Percentiles rank a stretch among this genome's conserved stretches.
These are phyloP conservation scores for Nymphaea thermarum DNA, from an alignment of 164 flowering plant species.

Conservation along the genomic window DNA sequence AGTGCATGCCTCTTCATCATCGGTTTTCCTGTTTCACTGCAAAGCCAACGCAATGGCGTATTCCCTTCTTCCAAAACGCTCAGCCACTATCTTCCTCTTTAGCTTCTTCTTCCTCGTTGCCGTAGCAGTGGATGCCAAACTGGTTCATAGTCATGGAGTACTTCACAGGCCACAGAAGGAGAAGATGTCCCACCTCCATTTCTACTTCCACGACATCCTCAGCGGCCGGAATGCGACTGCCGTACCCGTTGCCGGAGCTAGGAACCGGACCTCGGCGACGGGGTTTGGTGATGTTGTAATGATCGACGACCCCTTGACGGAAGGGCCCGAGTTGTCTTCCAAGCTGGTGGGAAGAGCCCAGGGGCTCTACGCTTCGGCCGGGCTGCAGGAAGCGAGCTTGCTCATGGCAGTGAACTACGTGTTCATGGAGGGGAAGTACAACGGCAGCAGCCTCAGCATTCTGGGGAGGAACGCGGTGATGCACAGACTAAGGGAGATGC, in stretches of 20 bases:
- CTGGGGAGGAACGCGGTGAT: constrained; percentile 16
- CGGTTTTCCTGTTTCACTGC: too few species aligned
- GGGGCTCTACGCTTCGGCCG: constrained; percentile 5
- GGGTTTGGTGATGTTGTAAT: constrained; percentile 4
- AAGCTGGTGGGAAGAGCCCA: constrained; percentile 7
- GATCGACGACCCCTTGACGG: constrained; percentile 4
- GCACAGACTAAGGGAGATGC: constrained; percentile 16
- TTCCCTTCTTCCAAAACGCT: not conserved
- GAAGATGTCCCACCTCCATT: not conserved
- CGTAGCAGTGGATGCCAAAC: not conserved
- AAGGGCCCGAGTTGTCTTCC: not conserved
- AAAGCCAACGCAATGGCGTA: not conserved
- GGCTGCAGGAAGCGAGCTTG: not conserved
- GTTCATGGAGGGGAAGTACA: constrained; percentile 6
- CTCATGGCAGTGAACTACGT: constrained; percentile 3
- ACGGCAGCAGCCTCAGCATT: constrained; percentile 12
- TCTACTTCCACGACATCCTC: constrained; percentile 8
- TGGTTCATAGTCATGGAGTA: not conserved
- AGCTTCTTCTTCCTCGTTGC: not conserved
- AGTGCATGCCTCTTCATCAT: too few species aligned
- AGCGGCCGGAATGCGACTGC: constrained; percentile 6
- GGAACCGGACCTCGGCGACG: not conserved
- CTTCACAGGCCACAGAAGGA: not conserved
- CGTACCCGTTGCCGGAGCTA: not conserved
- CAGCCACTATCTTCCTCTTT: not conserved